Conservation (phyloP, 176 grass and related monocot genomes). For the Alloteropsis semialata region DNA sequence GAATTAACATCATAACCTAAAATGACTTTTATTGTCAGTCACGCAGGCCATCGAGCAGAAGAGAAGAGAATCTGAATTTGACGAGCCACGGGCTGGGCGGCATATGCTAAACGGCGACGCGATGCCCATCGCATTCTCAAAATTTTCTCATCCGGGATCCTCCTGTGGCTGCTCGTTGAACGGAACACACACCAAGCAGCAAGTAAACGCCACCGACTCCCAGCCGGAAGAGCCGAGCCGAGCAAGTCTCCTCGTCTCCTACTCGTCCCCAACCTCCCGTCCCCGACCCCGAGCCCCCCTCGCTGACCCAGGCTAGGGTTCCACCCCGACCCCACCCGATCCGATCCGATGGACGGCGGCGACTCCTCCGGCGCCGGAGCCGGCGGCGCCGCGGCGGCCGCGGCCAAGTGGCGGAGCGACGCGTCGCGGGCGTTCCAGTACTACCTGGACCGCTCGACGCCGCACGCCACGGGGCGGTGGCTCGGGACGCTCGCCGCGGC, state of each 20-base stretch:
- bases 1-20: too few species aligned
- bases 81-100: neutral
- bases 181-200: neutral
- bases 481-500: constrained; percentile 61
- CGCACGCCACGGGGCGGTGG: constrained; percentile 72
- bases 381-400: constrained; percentile 15
- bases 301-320: neutral
- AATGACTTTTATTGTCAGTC: too few species aligned
- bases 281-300: neutral
- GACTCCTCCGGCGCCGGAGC: constrained; percentile 19
- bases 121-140: neutral
- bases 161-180: neutral
- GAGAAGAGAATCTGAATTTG: too few species aligned
- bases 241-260: neutral
- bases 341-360: constrained; percentile 44
- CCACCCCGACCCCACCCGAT: neutral
- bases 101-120: neutral
- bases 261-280: neutral
- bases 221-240: constrained; percentile 15
- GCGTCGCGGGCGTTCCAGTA: constrained; percentile 73
- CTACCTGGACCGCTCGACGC: constrained; percentile 89
- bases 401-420: constrained; percentile 68
- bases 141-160: neutral
- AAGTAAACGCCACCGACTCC: constrained; percentile 16
- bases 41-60: too few species aligned